phyloP scores from a whole-genome alignment of 495 filamentous ascomycete genomes.

The Daldinia loculata region DNA sequence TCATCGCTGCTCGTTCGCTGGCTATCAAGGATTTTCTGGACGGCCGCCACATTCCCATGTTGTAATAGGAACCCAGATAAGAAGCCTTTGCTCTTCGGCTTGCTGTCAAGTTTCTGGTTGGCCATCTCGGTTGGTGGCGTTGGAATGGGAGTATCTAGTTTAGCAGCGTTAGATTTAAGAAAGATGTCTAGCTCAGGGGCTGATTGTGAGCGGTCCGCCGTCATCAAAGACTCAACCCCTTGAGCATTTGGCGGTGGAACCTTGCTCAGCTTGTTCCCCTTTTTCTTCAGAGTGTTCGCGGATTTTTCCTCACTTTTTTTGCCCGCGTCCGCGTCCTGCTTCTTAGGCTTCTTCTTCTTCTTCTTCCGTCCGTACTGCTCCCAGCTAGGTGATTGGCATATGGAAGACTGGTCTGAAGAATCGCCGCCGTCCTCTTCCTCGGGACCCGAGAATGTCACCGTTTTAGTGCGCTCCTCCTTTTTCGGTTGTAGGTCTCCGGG shows the following conservation, averaged over 20 bases:
- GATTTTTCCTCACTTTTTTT: slow-evolving; percentile 55
- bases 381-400: slow-evolving; percentile 66
- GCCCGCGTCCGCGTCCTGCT: slow-evolving; percentile 53
- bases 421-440: slow-evolving; percentile 43
- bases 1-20: slow-evolving; percentile 26
- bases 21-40: slow-evolving; percentile 41
- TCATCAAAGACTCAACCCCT: slow-evolving; percentile 31
- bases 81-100: slow-evolving; percentile 44
- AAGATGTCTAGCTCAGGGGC: slow-evolving; percentile 38
- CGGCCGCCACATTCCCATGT: slow-evolving; percentile 43
- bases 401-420: slow-evolving; percentile 60
- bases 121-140: slow-evolving; percentile 20
- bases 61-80: slow-evolving; percentile 43
- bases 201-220: slow-evolving; percentile 38
- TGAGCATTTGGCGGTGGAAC: slow-evolving; percentile 38
- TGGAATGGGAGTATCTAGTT: slow-evolving; percentile 21
- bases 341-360: slow-evolving; percentile 57
- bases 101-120: slow-evolving; percentile 25
- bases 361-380: slow-evolving; percentile 60
- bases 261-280: slow-evolving; percentile 50
- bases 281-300: slow-evolving; percentile 51
- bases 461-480: slow-evolving; percentile 49
- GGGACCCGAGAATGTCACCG: slow-evolving; percentile 55
- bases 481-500: slow-evolving; percentile 29
- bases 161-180: slow-evolving; percentile 30